Evolutionary conservation across 768 basidiomycete species (phyloP), one percentile per base, ranked within the genome.

Genomic region (Suillus paluster): DNA sequence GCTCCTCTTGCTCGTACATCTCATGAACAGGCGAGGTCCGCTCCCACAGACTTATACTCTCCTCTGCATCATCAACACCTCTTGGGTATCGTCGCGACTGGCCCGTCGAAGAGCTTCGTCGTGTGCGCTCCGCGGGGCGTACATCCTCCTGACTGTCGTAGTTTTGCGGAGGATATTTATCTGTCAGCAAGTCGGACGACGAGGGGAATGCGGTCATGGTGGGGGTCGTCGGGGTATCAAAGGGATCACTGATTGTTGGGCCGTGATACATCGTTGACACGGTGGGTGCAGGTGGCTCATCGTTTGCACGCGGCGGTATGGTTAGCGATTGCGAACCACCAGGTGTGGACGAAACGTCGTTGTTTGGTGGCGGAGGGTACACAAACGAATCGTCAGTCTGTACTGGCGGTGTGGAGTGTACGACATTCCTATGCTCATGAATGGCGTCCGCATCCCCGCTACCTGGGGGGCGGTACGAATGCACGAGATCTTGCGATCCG

Each of bases 401-500:
- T 50, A 21, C 23, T 15, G 36, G 9, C 1, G 36, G 63, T 33
- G 30, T 21, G 14, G 59, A n/a, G n/a, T 54, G 53, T 21, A 77
- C 66, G 1, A 81, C 79, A 21, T 74, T 73, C 21, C 84, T 77
- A 60, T 80, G 83, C 60, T 84, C 81, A 61, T 87, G 86, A 5
- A 70, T 80, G 36, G 81, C 79, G 50, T 76, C 67, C 27, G 79
- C 73, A 25, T 77, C 76, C 27, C 81, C 82, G 19, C 75, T 79
- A 8, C 88, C 87, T 14, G 86, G 81, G 5, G 83, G 79, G 15
- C 81, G 84, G 70, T 94, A 94, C 59, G 86, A 85, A 71, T 94
- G 91, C 46, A 92, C 85, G 14, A 92, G 69, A 61, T 93, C 91
- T 68, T 89, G 80, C 34, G 80, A 79, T 46, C 84, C 90, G 66